Conservation (phyloP, 2,329 filamentous ascomycete genomes). For the Neobulgaria alba region DNA sequence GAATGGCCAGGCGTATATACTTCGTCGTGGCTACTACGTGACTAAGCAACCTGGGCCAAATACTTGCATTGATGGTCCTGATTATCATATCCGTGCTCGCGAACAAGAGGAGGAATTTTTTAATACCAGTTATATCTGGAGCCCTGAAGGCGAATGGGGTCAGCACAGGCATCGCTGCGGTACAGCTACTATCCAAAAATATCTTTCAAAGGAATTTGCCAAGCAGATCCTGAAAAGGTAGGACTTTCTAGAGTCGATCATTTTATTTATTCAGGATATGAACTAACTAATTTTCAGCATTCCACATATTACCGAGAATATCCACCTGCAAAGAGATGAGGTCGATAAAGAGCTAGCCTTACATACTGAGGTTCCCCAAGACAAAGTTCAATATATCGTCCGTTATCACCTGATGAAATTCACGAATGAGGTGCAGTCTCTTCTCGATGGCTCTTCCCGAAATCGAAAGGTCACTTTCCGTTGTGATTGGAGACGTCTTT, state of each 20-base stretch:
- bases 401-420: slow-evolving; percentile 51
- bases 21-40: slow-evolving; percentile 71
- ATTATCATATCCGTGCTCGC: slow-evolving; percentile 38
- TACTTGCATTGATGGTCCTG: slow-evolving; percentile 6
- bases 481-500: slow-evolving; percentile 30
- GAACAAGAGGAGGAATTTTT: slow-evolving; percentile 44
- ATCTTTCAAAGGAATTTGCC: slow-evolving; percentile 40
- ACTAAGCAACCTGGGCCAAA: slow-evolving; percentile 54
- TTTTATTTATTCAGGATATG: too few relatives aligned
- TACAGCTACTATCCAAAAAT: slow-evolving; percentile 39
- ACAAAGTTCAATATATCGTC: slow-evolving; percentile 59
- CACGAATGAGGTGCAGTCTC: slow-evolving; percentile 41
- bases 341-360: slow-evolving; percentile 47
- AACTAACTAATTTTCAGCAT: slow-evolving; percentile 1
- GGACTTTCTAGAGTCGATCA: neutral
- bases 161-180: slow-evolving; percentile 40
- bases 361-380: slow-evolving; percentile 56
- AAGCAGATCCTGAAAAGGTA: slow-evolving; percentile 34
- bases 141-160: slow-evolving; percentile 25
- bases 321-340: slow-evolving; percentile 32
- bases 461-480: slow-evolving; percentile 34
- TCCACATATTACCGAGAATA: slow-evolving; percentile 7
- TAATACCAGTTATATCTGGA: slow-evolving; percentile 35
- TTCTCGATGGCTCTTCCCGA: slow-evolving; percentile 42
- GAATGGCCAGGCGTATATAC: slow-evolving; percentile 44